phyloP scores from a whole-genome alignment of 495 filamentous ascomycete species.

The Penicillium cosmopolitanum region DNA sequence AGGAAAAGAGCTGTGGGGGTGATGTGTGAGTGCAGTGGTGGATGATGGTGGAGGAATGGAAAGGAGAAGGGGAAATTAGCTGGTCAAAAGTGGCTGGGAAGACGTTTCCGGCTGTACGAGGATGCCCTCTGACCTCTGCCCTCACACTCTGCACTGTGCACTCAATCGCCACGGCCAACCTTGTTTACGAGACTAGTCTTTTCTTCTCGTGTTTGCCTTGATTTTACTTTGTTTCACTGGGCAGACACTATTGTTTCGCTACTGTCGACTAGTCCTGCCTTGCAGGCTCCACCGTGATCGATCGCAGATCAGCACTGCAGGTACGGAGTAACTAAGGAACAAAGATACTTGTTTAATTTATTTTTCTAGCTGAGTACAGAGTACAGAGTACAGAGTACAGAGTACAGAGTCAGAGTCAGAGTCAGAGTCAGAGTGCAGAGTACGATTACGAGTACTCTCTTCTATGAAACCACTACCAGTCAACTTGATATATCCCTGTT shows the following conservation, averaged over 20 bases:
- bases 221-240: constrained; percentile 1
- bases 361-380: neutral
- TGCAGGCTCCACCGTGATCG: constrained; percentile 1
- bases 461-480: neutral
- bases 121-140: no score
- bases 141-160: no score
- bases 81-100: constrained; percentile 3
- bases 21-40: neutral
- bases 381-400: neutral
- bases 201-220: constrained; percentile 5
- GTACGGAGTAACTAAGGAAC: neutral
- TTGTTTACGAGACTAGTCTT: neutral
- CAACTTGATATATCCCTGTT: neutral
- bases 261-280: constrained; percentile 1
- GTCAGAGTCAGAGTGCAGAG: neutral
- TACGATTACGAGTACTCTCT: neutral
- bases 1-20: neutral
- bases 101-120: constrained; percentile 13
- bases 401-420: no score
- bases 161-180: no score
- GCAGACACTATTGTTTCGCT: constrained; percentile 2
- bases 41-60: neutral
- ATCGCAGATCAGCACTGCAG: constrained; percentile 8
- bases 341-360: no score
- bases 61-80: neutral